Conservation (phyloP, 495 filamentous ascomycete genomes). For the Cetradonia linearis region DNA sequence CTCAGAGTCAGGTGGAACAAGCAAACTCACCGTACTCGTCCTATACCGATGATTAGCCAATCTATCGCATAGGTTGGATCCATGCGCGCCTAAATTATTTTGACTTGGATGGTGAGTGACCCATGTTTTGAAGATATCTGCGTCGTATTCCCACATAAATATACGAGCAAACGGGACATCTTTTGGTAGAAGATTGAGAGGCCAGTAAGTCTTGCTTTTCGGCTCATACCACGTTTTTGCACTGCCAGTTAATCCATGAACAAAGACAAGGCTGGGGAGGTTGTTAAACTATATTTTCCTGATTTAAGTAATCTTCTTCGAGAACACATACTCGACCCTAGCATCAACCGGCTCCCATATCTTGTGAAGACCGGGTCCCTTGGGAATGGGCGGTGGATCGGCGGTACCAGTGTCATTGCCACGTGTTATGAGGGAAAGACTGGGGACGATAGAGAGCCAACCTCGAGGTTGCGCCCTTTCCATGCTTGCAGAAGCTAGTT, state of each 20-base stretch:
- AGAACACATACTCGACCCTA: not conserved
- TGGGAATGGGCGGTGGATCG: not conserved
- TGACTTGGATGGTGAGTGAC: not conserved
- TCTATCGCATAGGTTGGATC: constrained; percentile 7
- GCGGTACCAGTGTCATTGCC: not conserved
- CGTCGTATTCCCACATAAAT: not conserved
- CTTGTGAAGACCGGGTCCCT: not conserved
- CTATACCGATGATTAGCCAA: constrained; percentile 3
- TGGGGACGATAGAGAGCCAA: not conserved
- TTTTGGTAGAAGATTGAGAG: constrained; percentile 1
- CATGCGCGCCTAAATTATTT: constrained; percentile 8
- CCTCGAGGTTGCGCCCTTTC: not conserved
- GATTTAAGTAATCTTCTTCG: not conserved
- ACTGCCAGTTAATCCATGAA: constrained; percentile 5
- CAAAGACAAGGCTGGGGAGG: not conserved
- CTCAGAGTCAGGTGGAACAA: not conserved
- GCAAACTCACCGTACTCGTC: constrained; percentile 4
- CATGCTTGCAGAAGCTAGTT: too few species aligned
- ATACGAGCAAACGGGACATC: not conserved
- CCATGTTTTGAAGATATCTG: not conserved
- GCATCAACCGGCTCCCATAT: not conserved
- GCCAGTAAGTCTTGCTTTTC: constrained; percentile 4
- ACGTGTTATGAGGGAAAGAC: not conserved
- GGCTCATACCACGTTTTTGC: constrained; percentile 1
- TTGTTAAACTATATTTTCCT: not conserved